Evolutionary conservation across 768 basidiomycete genomes (phyloP), one percentile per base, ranked within the genome.

Genomic region (Multifurca ochricompacta): DNA sequence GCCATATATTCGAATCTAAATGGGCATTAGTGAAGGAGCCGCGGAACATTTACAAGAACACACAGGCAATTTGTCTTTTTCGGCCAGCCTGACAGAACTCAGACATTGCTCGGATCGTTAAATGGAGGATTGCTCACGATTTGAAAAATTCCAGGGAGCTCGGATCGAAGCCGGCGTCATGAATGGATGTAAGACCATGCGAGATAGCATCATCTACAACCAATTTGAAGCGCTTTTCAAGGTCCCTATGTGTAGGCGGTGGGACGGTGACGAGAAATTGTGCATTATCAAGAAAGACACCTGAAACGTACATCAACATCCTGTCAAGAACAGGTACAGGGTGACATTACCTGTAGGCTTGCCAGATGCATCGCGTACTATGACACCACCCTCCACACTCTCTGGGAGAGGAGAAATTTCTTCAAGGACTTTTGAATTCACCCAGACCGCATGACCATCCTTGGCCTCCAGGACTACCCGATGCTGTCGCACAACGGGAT

Each of bases 391-490:
- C 41, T 89, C 85, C 1, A 94, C 77, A 21, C 70, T 64, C 6
- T 77, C 72, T 2, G 92, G 88, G 21, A 91, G 74, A 14, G 82
- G 79, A 8, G 73, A 68, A 62, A 86, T 83, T 1, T 63, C 60
- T 52, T 76, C 69, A 3, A 94, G 70, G 2, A 83, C 78, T 41
- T 69, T 75, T 4, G 73, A 71, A 4, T 89, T 91, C 11, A 91
- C 81, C 93, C 93, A 95, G 6, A 89, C 72, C 0, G 89, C 91
- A 68, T 95, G 93, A 6, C 83, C 84, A 67, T 96, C 93, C 56
- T 93, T 88, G 65, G 90, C 82, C 59, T 87, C 83, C 16, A 95
- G 74, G 14, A 87, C 73, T 36, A 96, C 81, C 0, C 82, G 83
- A 13, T 88, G 77, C 19, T 81, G 83, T 41, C 70, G 70, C 18